Percentiles rank a stretch among this genome's conserved stretches.
Evolutionary conservation across 805 yeast species (phyloP).

Genomic region (Trichomonascus vanleenenianus): DNA sequence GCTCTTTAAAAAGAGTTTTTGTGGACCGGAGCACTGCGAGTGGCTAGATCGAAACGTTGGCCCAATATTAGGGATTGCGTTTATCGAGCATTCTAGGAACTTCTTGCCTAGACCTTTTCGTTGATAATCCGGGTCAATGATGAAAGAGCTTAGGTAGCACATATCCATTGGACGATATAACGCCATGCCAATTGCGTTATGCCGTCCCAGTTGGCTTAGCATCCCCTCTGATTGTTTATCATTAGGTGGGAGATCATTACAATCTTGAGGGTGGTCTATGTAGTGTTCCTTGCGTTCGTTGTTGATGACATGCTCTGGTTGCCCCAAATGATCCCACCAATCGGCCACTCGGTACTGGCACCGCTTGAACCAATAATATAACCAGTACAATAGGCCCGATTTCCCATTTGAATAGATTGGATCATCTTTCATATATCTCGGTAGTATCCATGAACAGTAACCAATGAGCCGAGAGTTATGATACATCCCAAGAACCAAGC

Average conservation of each 20-base stretch:
- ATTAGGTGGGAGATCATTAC: not conserved
- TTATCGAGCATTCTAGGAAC: constrained; percentile 5
- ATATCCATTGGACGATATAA: constrained; percentile 1
- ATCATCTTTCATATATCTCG: not conserved
- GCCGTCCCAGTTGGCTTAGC: not conserved
- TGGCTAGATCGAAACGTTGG: no score
- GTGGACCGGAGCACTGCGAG: not conserved
- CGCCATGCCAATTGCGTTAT: not conserved
- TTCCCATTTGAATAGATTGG: not conserved
- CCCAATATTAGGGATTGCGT: constrained; percentile 3
- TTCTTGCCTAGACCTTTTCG: constrained; percentile 8
- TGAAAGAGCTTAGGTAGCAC: constrained; percentile 6
- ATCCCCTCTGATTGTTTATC: not conserved
- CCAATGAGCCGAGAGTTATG: not conserved
- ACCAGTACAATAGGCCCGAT: not conserved
- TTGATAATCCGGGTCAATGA: constrained; percentile 8
- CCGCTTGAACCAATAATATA: not conserved
- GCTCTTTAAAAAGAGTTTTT: not conserved
- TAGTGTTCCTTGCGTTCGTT: not conserved
- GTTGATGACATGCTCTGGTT: not conserved
- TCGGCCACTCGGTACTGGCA: not conserved
- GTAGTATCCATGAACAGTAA: not conserved
- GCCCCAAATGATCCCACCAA: not conserved
- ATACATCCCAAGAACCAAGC: not conserved
- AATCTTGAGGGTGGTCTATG: not conserved